Evolutionary conservation across 345 rosid species (phyloP).

Genomic region (Limnanthes douglasii): DNA sequence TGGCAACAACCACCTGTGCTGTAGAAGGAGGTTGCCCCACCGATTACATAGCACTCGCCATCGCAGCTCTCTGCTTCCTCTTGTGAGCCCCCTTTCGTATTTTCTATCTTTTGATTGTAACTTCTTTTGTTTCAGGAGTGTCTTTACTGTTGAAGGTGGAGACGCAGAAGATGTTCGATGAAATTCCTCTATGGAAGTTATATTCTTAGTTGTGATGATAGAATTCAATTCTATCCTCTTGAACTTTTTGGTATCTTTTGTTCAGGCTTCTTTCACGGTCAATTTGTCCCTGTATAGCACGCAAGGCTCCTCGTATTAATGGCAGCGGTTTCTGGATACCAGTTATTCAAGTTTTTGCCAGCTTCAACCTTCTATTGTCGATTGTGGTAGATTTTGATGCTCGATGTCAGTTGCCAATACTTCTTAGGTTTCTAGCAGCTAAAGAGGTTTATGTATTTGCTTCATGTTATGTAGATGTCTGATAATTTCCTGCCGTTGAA

Average conservation of each 20-base stretch:
- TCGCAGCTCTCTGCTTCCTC: constrained; percentile 39
- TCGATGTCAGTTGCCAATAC: not conserved
- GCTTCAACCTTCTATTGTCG: constrained; percentile 56
- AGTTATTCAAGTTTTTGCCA: constrained; percentile 54
- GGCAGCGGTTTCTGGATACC: constrained; percentile 91
- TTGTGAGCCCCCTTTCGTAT: constrained; percentile 22
- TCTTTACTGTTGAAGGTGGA: too few relatives aligned
- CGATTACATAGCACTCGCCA: constrained; percentile 58
- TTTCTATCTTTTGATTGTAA: constrained; percentile 2
- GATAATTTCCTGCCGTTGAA: constrained; percentile 24
- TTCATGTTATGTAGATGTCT: constrained; percentile 34
- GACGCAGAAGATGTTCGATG: not conserved
- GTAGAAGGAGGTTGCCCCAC: constrained; percentile 67
- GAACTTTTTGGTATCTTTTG: constrained; percentile 4
- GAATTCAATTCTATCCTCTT: not conserved
- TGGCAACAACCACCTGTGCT: constrained; percentile 41
- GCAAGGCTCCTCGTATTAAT: constrained; percentile 50
- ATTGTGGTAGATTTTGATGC: constrained; percentile 26
- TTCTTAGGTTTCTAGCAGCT: too few relatives aligned
- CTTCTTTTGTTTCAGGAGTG: too few relatives aligned
- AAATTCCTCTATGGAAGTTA: not conserved
- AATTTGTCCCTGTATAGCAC: constrained; percentile 41
- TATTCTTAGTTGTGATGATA: not conserved
- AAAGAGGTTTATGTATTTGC: too few relatives aligned
- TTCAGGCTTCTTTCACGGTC: constrained; percentile 53